Evolutionary conservation across 192 early-diverging fungal genomes (phyloP).

Genomic region (Umbelopsis isabellina): DNA sequence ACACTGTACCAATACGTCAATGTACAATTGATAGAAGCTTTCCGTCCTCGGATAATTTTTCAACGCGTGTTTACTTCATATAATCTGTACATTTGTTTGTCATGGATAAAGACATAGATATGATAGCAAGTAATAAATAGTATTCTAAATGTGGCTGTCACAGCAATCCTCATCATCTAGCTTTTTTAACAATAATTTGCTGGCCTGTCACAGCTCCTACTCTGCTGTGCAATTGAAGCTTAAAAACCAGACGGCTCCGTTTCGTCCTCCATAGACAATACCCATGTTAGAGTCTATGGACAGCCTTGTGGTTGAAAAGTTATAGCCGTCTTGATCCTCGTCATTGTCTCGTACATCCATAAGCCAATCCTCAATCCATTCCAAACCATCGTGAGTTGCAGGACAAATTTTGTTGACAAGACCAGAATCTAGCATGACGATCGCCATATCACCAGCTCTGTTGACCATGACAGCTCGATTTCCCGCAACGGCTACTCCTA

Average conservation of each 20-base stretch:
- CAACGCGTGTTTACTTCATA: no score
- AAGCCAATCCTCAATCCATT: conserved; percentile 29
- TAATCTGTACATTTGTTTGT: no score
- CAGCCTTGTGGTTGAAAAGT: conserved; percentile 31
- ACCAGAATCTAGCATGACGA: conserved; percentile 28
- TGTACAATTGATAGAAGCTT: not conserved
- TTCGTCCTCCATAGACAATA: conserved; percentile 30
- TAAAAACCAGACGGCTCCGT: conserved; percentile 33
- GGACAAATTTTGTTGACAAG: conserved; percentile 16
- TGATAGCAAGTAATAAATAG: no score
- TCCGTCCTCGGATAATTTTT: no score
- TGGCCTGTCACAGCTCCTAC: no score
- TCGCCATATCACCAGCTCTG: conserved; percentile 36
- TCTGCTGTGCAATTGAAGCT: conserved; percentile 11
- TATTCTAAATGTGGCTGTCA: no score
- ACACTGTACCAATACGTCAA: no score
- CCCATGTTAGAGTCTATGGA: conserved; percentile 30
- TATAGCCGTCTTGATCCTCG: conserved; percentile 37
- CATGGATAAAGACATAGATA: no score
- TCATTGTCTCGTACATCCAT: conserved; percentile 26
- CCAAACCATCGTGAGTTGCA: not conserved
- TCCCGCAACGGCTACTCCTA: conserved; percentile 24
- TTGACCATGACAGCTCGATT: conserved; percentile 32
- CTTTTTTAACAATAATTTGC: no score
- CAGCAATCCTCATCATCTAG: no score